Base-by-base conservation (phyloP, 164 flowering plant species). In the Nymphaea thermarum region DNA sequence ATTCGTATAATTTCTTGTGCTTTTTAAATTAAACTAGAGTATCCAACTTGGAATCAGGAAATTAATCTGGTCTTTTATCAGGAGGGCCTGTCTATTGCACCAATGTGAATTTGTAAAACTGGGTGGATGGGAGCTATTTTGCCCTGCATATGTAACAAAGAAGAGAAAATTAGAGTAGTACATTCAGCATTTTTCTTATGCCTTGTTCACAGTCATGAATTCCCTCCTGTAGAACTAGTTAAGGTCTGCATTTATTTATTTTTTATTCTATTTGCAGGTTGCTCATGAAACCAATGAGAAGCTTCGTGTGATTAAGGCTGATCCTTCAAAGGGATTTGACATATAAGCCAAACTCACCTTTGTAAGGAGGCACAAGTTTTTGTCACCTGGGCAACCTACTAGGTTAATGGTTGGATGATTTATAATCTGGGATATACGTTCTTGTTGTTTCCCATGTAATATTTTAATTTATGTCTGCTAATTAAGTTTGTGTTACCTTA, bases 231-330 rank as follows among this genome's bases (percentile, higher is more conserved):
- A 51, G 12, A 51, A 51, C 55, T 51, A 7, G 55, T 51, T 51
- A 51, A 3, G 55, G 55, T 4, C 12, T 14, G 12, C 12, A 42
- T 18, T 6, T 17, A 43, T 8, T 36, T 25, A 18, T 4, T 65
- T 67, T 45, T 53, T 63, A 4, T 10, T 62, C 17, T 57, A 69
- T 44, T 16, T 42, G 41, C 76, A 95, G 99, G 98, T 92, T 86
- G 94, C 99, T 76, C 88, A 88, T 67, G 99, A 95, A 79, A 92
- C 98, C 44, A 95, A 92, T 74, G 96, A 91, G 77, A 96, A 89
- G 75, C 95, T 94, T 74, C 96, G 89, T 68, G 77, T 80, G 57
- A 83, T 91, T 64, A 80, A 82, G 73, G 96, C 86, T 64, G 87
- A 81, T 77, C 93, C 96, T 66, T 77, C 88, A 62, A 96, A 88